These are phyloP conservation scores for Diutina siamensis DNA, from an alignment of 1,139 yeast species.

Conservation along the genomic window DNA sequence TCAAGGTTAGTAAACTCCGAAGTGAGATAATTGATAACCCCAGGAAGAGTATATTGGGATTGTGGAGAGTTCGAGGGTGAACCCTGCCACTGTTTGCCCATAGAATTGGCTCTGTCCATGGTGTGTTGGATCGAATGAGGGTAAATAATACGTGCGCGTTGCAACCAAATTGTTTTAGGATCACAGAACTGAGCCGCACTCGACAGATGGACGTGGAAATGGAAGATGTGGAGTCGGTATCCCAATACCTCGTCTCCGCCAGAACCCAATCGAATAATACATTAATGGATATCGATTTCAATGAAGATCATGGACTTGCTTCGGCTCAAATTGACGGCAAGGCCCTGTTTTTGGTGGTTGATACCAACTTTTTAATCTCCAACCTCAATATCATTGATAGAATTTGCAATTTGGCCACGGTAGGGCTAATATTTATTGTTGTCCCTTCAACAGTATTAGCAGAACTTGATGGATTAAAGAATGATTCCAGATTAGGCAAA, in stretches of 20 bases:
- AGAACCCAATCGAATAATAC: too few relatives aligned
- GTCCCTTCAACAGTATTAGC: constrained; percentile 60
- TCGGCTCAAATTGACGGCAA: not conserved
- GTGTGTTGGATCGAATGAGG: not conserved
- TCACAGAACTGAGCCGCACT: too few relatives aligned
- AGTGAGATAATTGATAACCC: constrained; percentile 52
- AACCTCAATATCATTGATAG: constrained; percentile 48
- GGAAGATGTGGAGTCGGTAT: not conserved
- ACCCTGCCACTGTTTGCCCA: not conserved
- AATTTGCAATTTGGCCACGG: constrained; percentile 25
- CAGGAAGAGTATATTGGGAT: constrained; percentile 41
- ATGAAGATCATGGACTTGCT: not conserved
- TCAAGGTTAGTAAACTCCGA: constrained; percentile 50
- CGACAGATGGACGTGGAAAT: constrained; percentile 5
- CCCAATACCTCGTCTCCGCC: not conserved
- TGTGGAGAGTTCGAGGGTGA: not conserved
- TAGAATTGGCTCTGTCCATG: not conserved
- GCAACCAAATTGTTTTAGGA: too few relatives aligned
- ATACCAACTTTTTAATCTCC: constrained; percentile 67
- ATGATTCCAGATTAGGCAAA: constrained; percentile 7
- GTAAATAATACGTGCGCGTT: not conserved
- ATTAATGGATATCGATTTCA: not conserved
- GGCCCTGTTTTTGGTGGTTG: constrained; percentile 37
- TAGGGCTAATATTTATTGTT: constrained; percentile 39
- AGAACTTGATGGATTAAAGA: constrained; percentile 63